phyloP scores from a whole-genome alignment of 805 yeast genomes.

The Nakazawaea sp. region DNA sequence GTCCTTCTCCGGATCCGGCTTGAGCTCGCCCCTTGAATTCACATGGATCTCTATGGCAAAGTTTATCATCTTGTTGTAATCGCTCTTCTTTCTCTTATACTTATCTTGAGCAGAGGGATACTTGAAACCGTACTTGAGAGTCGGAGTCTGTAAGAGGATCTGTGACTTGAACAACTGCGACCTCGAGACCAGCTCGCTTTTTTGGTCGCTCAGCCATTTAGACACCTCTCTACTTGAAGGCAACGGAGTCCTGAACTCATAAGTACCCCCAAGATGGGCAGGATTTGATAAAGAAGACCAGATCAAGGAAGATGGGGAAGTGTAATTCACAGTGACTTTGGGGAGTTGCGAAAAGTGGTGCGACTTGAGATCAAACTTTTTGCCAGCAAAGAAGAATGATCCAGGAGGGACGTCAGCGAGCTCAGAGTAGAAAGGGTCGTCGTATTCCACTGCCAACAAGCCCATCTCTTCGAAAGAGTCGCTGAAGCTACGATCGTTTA shows the following conservation, averaged over 20 bases:
- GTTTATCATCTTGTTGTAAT: constrained; percentile 44
- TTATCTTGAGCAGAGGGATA: constrained; percentile 24
- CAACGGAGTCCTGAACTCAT: constrained; percentile 31
- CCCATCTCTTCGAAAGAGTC: constrained; percentile 35
- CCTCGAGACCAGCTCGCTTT: constrained; percentile 12
- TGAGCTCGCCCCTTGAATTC: constrained; percentile 36
- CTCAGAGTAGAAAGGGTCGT: constrained; percentile 58
- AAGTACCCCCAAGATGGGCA: not conserved
- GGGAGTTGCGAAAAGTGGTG: constrained; percentile 15
- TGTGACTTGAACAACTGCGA: constrained; percentile 35
- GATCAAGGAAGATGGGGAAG: constrained; percentile 1
- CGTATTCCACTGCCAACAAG: constrained; percentile 43
- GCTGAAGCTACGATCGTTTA: constrained; percentile 2
- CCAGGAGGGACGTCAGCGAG: constrained; percentile 40
- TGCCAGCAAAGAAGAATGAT: constrained; percentile 65
- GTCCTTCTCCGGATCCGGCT: constrained; percentile 66
- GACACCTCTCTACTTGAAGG: constrained; percentile 38
- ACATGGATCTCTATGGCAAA: constrained; percentile 66
- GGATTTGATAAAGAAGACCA: too few species aligned
- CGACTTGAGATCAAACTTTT: constrained; percentile 43
- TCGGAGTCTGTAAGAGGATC: constrained; percentile 38
- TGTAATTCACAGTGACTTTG: not conserved
- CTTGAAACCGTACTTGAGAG: constrained; percentile 31
- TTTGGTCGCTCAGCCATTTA: constrained; percentile 23
- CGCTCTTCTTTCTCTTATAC: constrained; percentile 23